Conservation (phyloP, 2,329 filamentous ascomycete genomes). For the Trichophyton mentagrophytes region DNA sequence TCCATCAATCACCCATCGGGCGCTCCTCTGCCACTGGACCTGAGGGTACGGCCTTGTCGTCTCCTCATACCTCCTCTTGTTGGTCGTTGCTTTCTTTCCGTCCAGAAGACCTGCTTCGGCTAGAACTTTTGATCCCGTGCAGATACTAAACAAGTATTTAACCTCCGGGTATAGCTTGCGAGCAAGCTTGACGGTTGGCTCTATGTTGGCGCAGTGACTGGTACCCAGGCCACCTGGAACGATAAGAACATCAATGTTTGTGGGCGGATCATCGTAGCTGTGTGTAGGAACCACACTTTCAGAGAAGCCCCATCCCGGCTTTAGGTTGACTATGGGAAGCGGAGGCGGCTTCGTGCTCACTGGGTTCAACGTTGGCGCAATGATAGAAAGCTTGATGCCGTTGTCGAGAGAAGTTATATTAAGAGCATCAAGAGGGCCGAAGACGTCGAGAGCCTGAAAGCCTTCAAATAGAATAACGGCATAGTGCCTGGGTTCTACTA, state of each 20-base stretch:
- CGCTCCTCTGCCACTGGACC: constrained; percentile 48
- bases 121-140: constrained; percentile 50
- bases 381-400: constrained; percentile 19
- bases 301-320: constrained; percentile 18
- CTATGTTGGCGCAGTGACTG: constrained; percentile 19
- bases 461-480: constrained; percentile 27
- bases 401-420: constrained; percentile 20
- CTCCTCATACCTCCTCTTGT: constrained; percentile 46
- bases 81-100: constrained; percentile 50
- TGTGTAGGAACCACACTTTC: constrained; percentile 38
- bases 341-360: constrained; percentile 20
- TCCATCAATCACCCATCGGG: constrained; percentile 53
- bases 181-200: constrained; percentile 37
- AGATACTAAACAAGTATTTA: constrained; percentile 50
- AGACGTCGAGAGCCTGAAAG: constrained; percentile 32
- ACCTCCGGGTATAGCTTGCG: constrained; percentile 35
- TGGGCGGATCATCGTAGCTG: constrained; percentile 42
- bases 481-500: constrained; percentile 8
- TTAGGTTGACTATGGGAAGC: not conserved
- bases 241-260: constrained; percentile 49
- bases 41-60: constrained; percentile 37
- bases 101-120: constrained; percentile 50
- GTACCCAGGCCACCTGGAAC: constrained; percentile 50
- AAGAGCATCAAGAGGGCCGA: constrained; percentile 38
- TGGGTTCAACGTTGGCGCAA: constrained; percentile 22